phyloP scores from a whole-genome alignment of 2,329 filamentous ascomycete species.

The Pseudogymnoascus verrucosus region DNA sequence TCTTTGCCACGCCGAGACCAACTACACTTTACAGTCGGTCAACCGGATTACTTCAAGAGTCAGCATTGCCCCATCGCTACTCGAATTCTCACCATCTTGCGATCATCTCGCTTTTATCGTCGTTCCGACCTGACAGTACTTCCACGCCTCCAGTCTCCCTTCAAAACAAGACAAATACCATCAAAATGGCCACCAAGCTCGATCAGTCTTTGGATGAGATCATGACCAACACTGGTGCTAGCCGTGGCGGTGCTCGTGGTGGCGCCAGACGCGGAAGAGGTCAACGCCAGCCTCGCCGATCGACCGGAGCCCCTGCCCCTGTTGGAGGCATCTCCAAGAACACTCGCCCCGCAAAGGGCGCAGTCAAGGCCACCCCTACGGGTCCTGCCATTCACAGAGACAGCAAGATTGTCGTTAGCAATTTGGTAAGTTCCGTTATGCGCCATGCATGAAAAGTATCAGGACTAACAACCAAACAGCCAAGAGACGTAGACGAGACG shows the following conservation, averaged over 20 bases:
- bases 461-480: slow-evolving; percentile 43
- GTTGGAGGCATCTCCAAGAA: slow-evolving; percentile 80
- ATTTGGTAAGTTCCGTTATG: slow-evolving; percentile 63
- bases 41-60: slow-evolving; percentile 22
- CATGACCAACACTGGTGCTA: slow-evolving; percentile 53
- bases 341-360: slow-evolving; percentile 51
- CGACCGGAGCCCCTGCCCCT: slow-evolving; percentile 48
- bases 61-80: slow-evolving; percentile 21
- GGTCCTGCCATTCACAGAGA: slow-evolving; percentile 60
- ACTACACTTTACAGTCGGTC: slow-evolving; percentile 20
- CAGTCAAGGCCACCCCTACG: slow-evolving; percentile 54
- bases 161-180: slow-evolving; percentile 14
- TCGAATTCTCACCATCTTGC: slow-evolving; percentile 19
- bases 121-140: slow-evolving; percentile 26
- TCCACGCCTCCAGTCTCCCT: slow-evolving; percentile 18
- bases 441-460: neutral
- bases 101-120: slow-evolving; percentile 20
- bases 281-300: slow-evolving; percentile 35
- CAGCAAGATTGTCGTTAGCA: slow-evolving; percentile 98
- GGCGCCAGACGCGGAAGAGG: slow-evolving; percentile 35
- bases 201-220: slow-evolving; percentile 97
- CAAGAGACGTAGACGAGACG: slow-evolving; percentile 89
- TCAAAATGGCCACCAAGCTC: slow-evolving; percentile 85
- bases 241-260: slow-evolving; percentile 16
- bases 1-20: slow-evolving; percentile 20